Conservation (phyloP, 805 yeast genomes). For the Wickerhamiella australiensis region DNA sequence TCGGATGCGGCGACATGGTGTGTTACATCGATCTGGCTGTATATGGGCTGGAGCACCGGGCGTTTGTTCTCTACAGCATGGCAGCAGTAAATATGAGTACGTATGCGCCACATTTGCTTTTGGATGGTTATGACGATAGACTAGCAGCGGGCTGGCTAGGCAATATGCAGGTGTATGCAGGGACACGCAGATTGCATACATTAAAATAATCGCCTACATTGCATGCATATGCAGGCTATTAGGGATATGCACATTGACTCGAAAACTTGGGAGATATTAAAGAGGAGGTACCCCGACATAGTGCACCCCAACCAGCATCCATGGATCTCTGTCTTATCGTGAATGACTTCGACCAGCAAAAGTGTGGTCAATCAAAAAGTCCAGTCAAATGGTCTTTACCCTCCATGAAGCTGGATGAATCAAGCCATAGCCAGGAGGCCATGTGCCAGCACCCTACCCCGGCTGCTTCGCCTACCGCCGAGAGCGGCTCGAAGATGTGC, state of each 20-base stretch:
- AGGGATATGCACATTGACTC: conserved; percentile 8
- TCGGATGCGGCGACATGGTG: background rate
- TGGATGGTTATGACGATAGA: background rate
- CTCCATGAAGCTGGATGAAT: background rate
- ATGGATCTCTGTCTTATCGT: conserved; percentile 5
- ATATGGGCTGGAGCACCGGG: too few relatives aligned
- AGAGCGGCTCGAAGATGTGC: background rate
- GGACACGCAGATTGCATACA: conserved; percentile 8
- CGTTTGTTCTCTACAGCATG: too few relatives aligned
- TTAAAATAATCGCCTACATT: conserved; percentile 8
- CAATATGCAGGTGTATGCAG: conserved; percentile 3
- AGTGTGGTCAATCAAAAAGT: background rate
- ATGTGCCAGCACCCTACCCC: conserved; percentile 8
- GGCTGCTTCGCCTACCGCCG: conserved; percentile 7
- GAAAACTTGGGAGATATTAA: background rate
- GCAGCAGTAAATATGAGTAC: too few relatives aligned
- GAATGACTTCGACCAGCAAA: background rate
- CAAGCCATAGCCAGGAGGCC: background rate
- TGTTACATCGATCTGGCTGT: background rate
- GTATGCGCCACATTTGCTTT: too few relatives aligned
- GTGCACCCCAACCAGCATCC: background rate
- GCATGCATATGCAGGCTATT: conserved; percentile 10
- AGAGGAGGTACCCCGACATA: background rate
- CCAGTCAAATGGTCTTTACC: background rate
- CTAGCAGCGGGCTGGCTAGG: background rate